Conservation (phyloP, 2,329 filamentous ascomycete genomes). For the Phialophora chinensis region DNA sequence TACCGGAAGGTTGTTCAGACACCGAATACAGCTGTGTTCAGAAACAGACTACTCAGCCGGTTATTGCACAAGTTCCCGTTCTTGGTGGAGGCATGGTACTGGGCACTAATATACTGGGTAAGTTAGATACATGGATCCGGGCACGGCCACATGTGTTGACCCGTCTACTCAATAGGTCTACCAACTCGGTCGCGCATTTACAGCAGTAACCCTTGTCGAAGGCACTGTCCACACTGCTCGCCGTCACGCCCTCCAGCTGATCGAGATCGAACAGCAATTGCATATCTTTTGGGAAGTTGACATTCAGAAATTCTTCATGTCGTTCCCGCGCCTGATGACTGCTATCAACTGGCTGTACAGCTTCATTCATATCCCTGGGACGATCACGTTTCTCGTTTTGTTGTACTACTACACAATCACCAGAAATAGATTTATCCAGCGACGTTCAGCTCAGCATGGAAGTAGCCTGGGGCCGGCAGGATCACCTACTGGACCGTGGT, state of each 20-base stretch:
- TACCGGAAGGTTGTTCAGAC: slow-evolving; percentile 58
- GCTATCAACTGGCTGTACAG: slow-evolving; percentile 77
- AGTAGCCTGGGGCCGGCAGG: slow-evolving; percentile 43
- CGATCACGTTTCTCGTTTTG: slow-evolving; percentile 70
- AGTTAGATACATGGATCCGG: slow-evolving; percentile 40
- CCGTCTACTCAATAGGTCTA: slow-evolving; percentile 62
- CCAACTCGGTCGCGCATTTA: slow-evolving; percentile 74
- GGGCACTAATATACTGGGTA: slow-evolving; percentile 79
- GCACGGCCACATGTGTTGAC: background rate
- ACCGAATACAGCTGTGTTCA: slow-evolving; percentile 67
- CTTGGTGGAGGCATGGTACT: slow-evolving; percentile 77
- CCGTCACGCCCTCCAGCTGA: slow-evolving; percentile 70
- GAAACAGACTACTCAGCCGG: slow-evolving; percentile 66
- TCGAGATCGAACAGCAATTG: slow-evolving; percentile 68
- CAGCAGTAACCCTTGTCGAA: slow-evolving; percentile 70
- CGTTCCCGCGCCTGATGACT: slow-evolving; percentile 63
- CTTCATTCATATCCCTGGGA: slow-evolving; percentile 79
- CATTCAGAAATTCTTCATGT: slow-evolving; percentile 65
- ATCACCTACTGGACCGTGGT: slow-evolving; percentile 55
- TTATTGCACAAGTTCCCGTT: slow-evolving; percentile 72
- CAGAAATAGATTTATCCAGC: slow-evolving; percentile 56
- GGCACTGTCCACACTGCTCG: slow-evolving; percentile 72
- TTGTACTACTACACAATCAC: slow-evolving; percentile 75
- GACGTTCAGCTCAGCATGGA: slow-evolving; percentile 48
- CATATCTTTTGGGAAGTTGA: slow-evolving; percentile 69